Evolutionary conservation across 352 stramenopile genomes (phyloP), one percentile per base, ranked within the genome.

Genomic region (Pythium oligandrum): DNA sequence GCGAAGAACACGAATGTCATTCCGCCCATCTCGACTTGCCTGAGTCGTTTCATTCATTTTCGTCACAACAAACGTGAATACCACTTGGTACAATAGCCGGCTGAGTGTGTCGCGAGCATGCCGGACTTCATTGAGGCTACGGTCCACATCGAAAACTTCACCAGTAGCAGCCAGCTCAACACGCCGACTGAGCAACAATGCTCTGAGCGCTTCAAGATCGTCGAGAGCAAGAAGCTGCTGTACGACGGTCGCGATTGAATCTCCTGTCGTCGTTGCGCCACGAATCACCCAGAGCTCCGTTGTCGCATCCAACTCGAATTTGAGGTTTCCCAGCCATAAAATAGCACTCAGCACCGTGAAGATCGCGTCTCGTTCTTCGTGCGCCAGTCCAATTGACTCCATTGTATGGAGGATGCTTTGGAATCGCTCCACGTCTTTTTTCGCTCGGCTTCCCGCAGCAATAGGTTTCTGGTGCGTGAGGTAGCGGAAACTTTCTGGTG

Each of bases 291-390:
- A 4, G 32, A 68, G 32, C 30, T 39, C 39, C 5, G 6, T 12
- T 12, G n/a, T 17, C 2, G 8, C 44, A n/a, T 50, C 50, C 39
- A 61, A 61, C 30, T 68, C 48, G 44, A 92, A 79, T 3, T 71
- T 59, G 33, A 92, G 55, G 40, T 92, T 92, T 10, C 78, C 78
- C 7, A 92, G 64, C 77, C 80, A 88, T 4, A 92, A 55, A 26
- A 88, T 69, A 10, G 81, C 78, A 55, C 77, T 86, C 11, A 92
- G 55, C 12, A 86, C 54, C 34, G 67, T 65, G 49, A 90, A 88
- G 46, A 92, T 68, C 7, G 66, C 38, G 38, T 75, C 69, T 35
- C 82, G 78, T 33, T 77, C 55, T 34, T 67, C 53, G 17, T 58
- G 38, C 3, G 68, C 55, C 17, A 90, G 44, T 4, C 59, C 63